Evolutionary conservation across 2,329 filamentous ascomycete species (phyloP).

Genomic region (Annulohypoxylon truncatum): DNA sequence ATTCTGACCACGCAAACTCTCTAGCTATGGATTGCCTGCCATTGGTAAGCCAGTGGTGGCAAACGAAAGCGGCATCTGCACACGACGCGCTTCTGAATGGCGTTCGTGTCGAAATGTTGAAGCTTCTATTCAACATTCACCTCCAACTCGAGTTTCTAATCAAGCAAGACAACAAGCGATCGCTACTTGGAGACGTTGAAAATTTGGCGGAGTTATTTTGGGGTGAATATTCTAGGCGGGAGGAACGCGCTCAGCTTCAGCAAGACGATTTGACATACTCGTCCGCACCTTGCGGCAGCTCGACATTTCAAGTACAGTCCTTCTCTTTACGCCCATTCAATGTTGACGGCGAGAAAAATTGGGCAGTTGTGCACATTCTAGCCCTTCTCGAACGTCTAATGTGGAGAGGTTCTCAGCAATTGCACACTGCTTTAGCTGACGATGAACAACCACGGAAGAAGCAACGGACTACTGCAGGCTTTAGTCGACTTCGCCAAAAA

Average conservation of each 20-base stretch:
- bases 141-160: constrained; percentile 71
- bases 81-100: constrained; percentile 68
- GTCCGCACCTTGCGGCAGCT: constrained; percentile 55
- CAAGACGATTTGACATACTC: constrained; percentile 79
- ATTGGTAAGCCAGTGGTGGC: constrained; percentile 81
- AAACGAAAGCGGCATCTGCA: constrained; percentile 71
- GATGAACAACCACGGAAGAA: constrained; percentile 65
- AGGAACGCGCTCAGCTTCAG: constrained; percentile 77
- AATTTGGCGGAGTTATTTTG: constrained; percentile 78
- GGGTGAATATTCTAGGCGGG: constrained; percentile 79
- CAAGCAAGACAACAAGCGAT: constrained; percentile 55
- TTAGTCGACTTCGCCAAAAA: constrained; percentile 62
- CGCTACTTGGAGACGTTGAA: constrained; percentile 64
- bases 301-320: constrained; percentile 60
- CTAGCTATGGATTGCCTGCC: constrained; percentile 73
- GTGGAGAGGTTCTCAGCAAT: constrained; percentile 44
- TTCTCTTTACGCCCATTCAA: constrained; percentile 68
- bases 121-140: constrained; percentile 74
- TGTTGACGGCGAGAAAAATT: constrained; percentile 67
- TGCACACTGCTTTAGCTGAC: constrained; percentile 38
- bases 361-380: constrained; percentile 69
- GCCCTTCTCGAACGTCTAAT: constrained; percentile 67
- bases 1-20: constrained; percentile 70
- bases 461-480: constrained; percentile 56
- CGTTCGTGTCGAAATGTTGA: constrained; percentile 82